These are phyloP conservation scores for Arthrocladium fulminans DNA, from an alignment of 2,329 filamentous ascomycete species.

Conservation along the genomic window DNA sequence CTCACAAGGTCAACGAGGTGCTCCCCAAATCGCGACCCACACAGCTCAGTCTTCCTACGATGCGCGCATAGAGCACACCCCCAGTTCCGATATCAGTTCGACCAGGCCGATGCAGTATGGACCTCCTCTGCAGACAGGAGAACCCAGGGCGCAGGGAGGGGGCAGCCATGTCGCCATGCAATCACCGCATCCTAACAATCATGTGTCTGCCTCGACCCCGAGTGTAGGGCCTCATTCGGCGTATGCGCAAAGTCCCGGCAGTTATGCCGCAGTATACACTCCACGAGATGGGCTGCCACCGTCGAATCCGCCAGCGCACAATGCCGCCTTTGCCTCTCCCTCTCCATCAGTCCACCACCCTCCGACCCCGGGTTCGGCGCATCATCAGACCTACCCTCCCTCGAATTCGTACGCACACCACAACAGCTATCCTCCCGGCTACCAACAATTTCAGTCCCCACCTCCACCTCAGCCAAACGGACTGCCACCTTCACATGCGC, in stretches of 20 bases:
- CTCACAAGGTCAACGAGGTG: constrained; percentile 15
- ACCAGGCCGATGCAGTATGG: constrained; percentile 12
- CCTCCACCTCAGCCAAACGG: constrained; percentile 1
- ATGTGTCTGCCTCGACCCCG: constrained; percentile 16
- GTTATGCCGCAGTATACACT: constrained; percentile 18
- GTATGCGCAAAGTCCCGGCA: constrained; percentile 21
- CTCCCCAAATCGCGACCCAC: constrained; percentile 16
- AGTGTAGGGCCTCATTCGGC: constrained; percentile 16
- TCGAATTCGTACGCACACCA: constrained; percentile 13
- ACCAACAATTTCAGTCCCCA: constrained; percentile 12
- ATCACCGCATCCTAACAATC: constrained; percentile 22
- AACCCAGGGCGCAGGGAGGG: constrained; percentile 17
- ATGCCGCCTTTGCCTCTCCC: constrained; percentile 19
- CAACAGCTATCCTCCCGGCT: constrained; percentile 11
- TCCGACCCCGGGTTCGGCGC: constrained; percentile 18
- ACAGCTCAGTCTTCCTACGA: constrained; percentile 20
- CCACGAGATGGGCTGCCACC: constrained; percentile 16
- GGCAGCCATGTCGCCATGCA: constrained; percentile 20
- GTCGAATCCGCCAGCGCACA: constrained; percentile 12
- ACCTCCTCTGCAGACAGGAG: constrained; percentile 15
- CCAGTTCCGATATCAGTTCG: not conserved
- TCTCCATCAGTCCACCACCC: constrained; percentile 17
- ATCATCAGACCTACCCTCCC: constrained; percentile 14
- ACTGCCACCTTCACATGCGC: constrained; percentile 11
- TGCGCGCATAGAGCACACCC: constrained; percentile 7